These are phyloP conservation scores for Ustanciosporium gigantosporum DNA, from an alignment of 1,284 basidiomycete species.

Conservation along the genomic window DNA sequence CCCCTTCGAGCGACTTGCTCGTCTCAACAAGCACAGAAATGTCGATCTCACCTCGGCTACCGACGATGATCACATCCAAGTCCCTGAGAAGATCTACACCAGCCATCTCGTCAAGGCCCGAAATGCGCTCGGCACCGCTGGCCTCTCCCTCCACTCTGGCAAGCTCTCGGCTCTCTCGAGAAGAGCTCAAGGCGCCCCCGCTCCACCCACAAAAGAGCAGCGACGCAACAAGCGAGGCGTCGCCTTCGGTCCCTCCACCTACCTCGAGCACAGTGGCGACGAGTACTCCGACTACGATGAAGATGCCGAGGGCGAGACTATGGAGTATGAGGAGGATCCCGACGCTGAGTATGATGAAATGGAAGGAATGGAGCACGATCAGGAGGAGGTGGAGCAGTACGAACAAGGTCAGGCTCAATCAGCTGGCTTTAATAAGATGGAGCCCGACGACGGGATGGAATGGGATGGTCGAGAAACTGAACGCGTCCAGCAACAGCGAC, in stretches of 20 bases:
- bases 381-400: constrained; percentile 13
- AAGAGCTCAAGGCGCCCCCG: constrained; percentile 42
- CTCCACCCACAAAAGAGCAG: constrained; percentile 31
- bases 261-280: constrained; percentile 58
- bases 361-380: constrained; percentile 37
- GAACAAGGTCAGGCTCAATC: constrained; percentile 3
- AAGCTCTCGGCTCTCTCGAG: constrained; percentile 58
- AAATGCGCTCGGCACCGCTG: constrained; percentile 33
- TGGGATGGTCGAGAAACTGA: constrained; percentile 64
- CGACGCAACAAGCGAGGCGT: constrained; percentile 50
- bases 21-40: constrained; percentile 96
- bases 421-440: constrained; percentile 58
- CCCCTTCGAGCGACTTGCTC: constrained; percentile 89
- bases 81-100: constrained; percentile 40
- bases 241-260: constrained; percentile 53
- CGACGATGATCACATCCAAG: constrained; percentile 58
- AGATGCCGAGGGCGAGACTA: constrained; percentile 42
- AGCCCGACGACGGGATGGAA: constrained; percentile 65
- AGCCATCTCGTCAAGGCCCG: constrained; percentile 55
- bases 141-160: constrained; percentile 51
- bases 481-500: constrained; percentile 56
- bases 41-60: constrained; percentile 69
- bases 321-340: constrained; percentile 42
- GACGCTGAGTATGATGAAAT: constrained; percentile 14
- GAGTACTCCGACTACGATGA: constrained; percentile 54